A percentile compares a stretch with the other conserved stretches of the same genome.
Conservation (phyloP, 306 rosid genomes). For the Vicia sativa region DNA sequence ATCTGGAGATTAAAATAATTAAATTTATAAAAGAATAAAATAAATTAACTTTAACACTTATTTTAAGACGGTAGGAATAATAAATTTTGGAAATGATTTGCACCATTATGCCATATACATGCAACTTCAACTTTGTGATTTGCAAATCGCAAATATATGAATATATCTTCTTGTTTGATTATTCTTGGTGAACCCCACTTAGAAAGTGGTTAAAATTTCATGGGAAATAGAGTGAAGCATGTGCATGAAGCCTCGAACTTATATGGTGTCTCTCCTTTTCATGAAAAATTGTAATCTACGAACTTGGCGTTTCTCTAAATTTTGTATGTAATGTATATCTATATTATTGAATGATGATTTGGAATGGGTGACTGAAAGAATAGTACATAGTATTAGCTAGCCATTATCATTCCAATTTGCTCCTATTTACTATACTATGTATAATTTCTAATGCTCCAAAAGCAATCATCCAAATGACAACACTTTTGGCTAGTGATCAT, state of each 20-base stretch:
- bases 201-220: conserved; percentile 41
- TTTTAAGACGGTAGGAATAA: no score
- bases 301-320: conserved; percentile 57
- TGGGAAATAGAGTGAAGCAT: conserved; percentile 63
- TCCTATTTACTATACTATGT: not conserved
- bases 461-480: conserved; percentile 35
- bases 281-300: conserved; percentile 55
- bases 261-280: conserved; percentile 64
- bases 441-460: conserved; percentile 46
- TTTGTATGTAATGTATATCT: conserved; percentile 17
- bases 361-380: conserved; percentile 38
- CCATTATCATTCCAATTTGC: conserved; percentile 33
- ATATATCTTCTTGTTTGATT: conserved; percentile 41
- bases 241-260: conserved; percentile 61
- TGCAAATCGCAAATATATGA: conserved; percentile 35
- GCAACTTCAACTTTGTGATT: not conserved
- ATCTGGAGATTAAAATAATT: no score
- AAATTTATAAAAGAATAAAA: no score
- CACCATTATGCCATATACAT: not conserved
- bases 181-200: conserved; percentile 47
- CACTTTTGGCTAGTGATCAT: conserved; percentile 26
- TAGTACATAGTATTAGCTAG: conserved; percentile 6
- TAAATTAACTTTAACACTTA: no score
- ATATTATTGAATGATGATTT: conserved; percentile 42
- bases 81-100: not conserved